Base-by-base conservation (phyloP, 208 protist species). In the Giardia muris region DNA sequence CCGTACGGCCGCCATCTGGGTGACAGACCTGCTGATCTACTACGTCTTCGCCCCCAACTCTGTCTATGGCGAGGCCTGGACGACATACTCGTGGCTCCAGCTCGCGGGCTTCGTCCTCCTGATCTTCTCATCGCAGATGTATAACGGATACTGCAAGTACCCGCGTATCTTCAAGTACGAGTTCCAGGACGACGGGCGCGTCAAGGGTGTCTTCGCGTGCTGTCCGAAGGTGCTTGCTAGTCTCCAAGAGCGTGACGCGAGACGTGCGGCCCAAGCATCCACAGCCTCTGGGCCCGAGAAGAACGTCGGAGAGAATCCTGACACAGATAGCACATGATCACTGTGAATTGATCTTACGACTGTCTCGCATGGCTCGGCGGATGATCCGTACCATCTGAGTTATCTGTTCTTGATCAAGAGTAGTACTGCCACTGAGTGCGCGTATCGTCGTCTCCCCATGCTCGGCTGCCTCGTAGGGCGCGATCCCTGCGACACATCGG, bases 1-100 rank as follows among this genome's bases (percentile, higher is more conserved):
- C 0, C 45, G 94, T 57, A 95, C 94, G 43, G n/a, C 92, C 22
- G 88, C 86, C 10, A 94, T 95, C 30, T 95, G 94, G 94, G 19
- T 95, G 0, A n/a, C 43, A 46, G 87, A 91, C 44, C 46, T 95
- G 0, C 42, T 95, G 0, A 94, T 95, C 30, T 93, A 94, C 87
- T 95, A 95, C 47, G 19, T 92, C 39, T 92, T 93, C 48, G 89
- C 39, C 10, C 0, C 0, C 2, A 47, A 94, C 30, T 47, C 47
- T 42, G 92, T 93, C 30, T 94, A 93, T 46, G 94, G 94, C n/a
- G 94, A 95, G 43, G 3, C 4, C 2, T 95, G 93, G 93, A 92
- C 0, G 30, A 92, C 42, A 0, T 95, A 48, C 1, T 89, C 57
- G n/a, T 95, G 76, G 47, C 0, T 95, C 4, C 94, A 95, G 44